Evolutionary conservation across 164 flowering plant species (phyloP).

Genomic region (Pachysandra terminalis): DNA sequence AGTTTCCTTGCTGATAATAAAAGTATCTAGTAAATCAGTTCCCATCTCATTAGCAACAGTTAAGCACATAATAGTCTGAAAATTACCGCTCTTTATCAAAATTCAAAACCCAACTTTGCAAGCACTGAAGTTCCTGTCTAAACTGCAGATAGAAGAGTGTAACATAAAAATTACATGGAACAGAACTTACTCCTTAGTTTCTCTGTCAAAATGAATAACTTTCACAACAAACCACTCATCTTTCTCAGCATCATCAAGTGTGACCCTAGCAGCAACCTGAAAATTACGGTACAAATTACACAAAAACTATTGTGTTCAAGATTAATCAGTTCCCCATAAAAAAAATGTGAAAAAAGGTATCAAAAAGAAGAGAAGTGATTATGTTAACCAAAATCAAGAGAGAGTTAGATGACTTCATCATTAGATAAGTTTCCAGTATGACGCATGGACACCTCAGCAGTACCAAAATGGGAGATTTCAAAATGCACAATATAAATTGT

Average conservation of each 20-base stretch:
- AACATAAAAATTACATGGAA: neutral
- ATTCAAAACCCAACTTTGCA: neutral
- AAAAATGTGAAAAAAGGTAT: too few relatives aligned
- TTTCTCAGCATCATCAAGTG: conserved; percentile 72
- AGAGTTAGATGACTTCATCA: neutral
- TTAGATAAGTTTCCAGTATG: too few relatives aligned
- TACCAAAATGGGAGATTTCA: neutral
- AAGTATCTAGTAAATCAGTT: too few relatives aligned
- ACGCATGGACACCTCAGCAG: neutral
- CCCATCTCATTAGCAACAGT: too few relatives aligned
- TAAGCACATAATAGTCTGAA: too few relatives aligned
- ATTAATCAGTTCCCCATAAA: too few relatives aligned
- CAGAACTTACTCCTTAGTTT: conserved; percentile 81
- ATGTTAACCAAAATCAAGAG: neutral
- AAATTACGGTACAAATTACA: conserved; percentile 6
- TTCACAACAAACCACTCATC: conserved; percentile 98
- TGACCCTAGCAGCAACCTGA: conserved; percentile 94
- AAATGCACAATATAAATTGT: neutral
- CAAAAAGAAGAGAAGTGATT: too few relatives aligned
- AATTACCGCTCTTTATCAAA: neutral
- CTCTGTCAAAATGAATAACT: conserved; percentile 85
- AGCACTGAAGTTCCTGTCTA: neutral
- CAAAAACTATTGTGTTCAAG: too few relatives aligned
- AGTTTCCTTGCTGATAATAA: too few relatives aligned
- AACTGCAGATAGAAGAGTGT: neutral